These are phyloP conservation scores for Arxiozyma telluris DNA, from an alignment of 1,139 yeast genomes.

Conservation along the genomic window DNA sequence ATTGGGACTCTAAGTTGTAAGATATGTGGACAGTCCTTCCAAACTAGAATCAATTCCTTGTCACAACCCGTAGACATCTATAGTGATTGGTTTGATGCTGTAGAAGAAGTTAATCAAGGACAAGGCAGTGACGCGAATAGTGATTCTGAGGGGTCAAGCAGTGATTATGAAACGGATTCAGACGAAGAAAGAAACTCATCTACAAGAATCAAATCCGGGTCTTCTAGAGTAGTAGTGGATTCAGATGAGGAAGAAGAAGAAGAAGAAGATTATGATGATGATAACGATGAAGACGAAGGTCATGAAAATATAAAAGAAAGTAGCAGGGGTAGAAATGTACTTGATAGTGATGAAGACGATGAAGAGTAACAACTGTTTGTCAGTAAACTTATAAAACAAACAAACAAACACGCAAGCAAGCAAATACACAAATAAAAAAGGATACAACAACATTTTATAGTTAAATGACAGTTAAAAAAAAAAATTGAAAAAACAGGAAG, in stretches of 20 bases:
- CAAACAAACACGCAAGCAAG: too few species aligned
- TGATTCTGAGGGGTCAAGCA: slow-evolving; percentile 15
- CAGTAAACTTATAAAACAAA: background rate
- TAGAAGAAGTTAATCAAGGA: slow-evolving; percentile 87
- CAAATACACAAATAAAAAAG: too few species aligned
- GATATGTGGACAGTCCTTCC: slow-evolving; percentile 91
- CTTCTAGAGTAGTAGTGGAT: slow-evolving; percentile 4
- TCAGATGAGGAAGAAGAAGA: slow-evolving; percentile 26
- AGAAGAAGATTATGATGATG: too few species aligned
- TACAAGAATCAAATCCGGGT: slow-evolving; percentile 1
- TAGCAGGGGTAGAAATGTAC: slow-evolving; percentile 16
- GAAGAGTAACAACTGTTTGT: background rate
- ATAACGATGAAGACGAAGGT: slow-evolving; percentile 23
- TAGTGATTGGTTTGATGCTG: slow-evolving; percentile 98
- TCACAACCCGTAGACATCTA: slow-evolving; percentile 80
- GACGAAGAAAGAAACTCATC: slow-evolving; percentile 8
- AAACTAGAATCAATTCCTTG: slow-evolving; percentile 65
- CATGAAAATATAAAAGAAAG: slow-evolving; percentile 16
- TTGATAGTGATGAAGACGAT: slow-evolving; percentile 29
- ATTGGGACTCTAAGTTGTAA: slow-evolving; percentile 84
- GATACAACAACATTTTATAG: too few species aligned
- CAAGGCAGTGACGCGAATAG: slow-evolving; percentile 34
- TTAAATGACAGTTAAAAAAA: too few species aligned
- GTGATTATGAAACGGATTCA: slow-evolving; percentile 27
- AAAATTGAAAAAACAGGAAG: too few species aligned